Evolutionary conservation across 306 rosid genomes (phyloP), one percentile per base, ranked within the genome.

Genomic region (Gleditsia sinensis): DNA sequence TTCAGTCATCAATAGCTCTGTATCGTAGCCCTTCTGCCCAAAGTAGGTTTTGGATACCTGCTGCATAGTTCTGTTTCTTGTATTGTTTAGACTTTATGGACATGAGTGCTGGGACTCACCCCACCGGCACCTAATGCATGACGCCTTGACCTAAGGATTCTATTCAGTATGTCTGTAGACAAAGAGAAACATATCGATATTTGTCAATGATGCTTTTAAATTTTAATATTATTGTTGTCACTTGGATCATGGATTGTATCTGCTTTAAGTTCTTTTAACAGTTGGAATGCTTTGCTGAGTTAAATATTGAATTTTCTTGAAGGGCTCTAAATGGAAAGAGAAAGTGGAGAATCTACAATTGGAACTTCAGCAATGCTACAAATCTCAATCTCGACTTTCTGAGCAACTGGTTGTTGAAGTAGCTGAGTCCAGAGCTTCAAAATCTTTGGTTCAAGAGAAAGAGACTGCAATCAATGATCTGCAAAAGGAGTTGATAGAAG

Each of bases 321-420:
- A 92, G 99, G 94, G 99, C 17, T 95, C 93, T 53, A 98, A 95
- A 76, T 95, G 99, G 99, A 88, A 95, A 72, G 98, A 92, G 87
- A 95, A 92, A 76, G 92, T 90, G 0, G 99, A 92, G 67, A 92
- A 73, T 59, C 79, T 90, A 75, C 90, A 92, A 72, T 54, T 83
- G 78, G 99, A 95, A 74, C 99, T 95, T 79, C 98, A 92, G 81
- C 99, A 95, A 69, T 88, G 93, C 82, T 92, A 95, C 80, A 95
- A 90, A 85, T 97, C 98, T 61, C 99, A 95, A 67, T 92, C 99
- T 21, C 92, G 96, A 27, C 36, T 92, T 28, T 90, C 99, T 0
- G 96, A 90, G 92, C 99, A 95, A 67, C 98, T 95, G 65, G 96
- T 95, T 68, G 96, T 86, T 60, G 99, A 95, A 83, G 98, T 95